Evolutionary conservation across 768 basidiomycete genomes (phyloP).

Genomic region (Wakefieldia striispora): DNA sequence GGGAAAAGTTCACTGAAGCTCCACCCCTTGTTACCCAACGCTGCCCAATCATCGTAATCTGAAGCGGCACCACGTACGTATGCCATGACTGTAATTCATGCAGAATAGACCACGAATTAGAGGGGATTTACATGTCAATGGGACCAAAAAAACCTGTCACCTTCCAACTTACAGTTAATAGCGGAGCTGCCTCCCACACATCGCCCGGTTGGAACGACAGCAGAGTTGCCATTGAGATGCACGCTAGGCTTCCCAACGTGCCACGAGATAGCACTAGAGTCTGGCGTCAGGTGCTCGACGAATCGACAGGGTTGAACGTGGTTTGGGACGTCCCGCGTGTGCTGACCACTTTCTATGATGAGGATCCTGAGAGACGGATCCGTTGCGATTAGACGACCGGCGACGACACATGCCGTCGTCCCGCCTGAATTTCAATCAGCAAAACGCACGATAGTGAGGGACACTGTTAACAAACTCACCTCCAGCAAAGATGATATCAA

Average conservation of each 20-base stretch:
- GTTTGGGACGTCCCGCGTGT: conserved; percentile 41
- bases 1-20: no score
- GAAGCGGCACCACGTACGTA: no score
- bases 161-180: no score
- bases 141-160: no score
- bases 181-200: no score
- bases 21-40: no score
- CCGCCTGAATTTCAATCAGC: conserved; percentile 34
- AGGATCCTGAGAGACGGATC: conserved; percentile 57
- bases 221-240: conserved; percentile 43
- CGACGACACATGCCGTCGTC: conserved; percentile 52
- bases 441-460: neutral
- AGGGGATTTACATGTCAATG: no score
- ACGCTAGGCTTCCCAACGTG: conserved; percentile 40
- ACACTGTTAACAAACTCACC: conserved; percentile 30
- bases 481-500: conserved; percentile 59
- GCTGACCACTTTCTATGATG: conserved; percentile 56
- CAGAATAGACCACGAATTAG: no score
- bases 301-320: conserved; percentile 57
- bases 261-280: conserved; percentile 42
- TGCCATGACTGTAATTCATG: no score
- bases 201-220: conserved; percentile 44
- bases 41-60: no score
- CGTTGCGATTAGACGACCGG: conserved; percentile 48
- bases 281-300: conserved; percentile 39